These are phyloP conservation scores for Eucalyptus marginata DNA, from an alignment of 345 rosid genomes.

Conservation along the genomic window DNA sequence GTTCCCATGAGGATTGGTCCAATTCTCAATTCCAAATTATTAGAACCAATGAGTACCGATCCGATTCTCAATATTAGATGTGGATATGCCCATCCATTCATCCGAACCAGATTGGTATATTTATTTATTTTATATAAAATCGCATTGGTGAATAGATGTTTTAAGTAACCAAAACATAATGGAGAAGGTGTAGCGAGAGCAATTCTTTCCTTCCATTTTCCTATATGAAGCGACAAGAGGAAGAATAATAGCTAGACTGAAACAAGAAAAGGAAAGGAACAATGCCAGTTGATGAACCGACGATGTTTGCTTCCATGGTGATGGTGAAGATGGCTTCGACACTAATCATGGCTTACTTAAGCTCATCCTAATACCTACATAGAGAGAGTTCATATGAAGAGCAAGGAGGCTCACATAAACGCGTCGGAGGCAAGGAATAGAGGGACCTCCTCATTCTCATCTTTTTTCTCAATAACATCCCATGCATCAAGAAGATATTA, in stretches of 20 bases:
- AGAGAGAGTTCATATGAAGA: not conserved
- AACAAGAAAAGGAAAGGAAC: not conserved
- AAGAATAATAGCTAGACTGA: not conserved
- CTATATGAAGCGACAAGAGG: not conserved
- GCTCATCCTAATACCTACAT: not conserved
- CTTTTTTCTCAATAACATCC: constrained; percentile 18
- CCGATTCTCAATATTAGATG: too few relatives aligned
- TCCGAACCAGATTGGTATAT: accelerated
- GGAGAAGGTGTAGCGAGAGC: not conserved
- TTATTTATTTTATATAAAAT: too few relatives aligned
- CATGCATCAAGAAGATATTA: constrained; percentile 9
- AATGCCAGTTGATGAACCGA: not conserved
- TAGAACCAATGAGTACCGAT: accelerated
- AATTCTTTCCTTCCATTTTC: not conserved
- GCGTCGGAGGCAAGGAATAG: constrained; percentile 21
- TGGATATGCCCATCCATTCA: not conserved
- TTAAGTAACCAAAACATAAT: not conserved
- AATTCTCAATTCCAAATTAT: too few relatives aligned
- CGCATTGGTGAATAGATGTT: not conserved
- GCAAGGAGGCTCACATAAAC: constrained; percentile 6
- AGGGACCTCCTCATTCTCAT: constrained; percentile 25
- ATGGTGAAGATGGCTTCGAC: not conserved
- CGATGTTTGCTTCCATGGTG: not conserved
- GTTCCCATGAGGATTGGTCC: accelerated
- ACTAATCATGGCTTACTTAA: not conserved